Conservation (phyloP, 75 land plant species). For the Selaginella moellendorffii region DNA sequence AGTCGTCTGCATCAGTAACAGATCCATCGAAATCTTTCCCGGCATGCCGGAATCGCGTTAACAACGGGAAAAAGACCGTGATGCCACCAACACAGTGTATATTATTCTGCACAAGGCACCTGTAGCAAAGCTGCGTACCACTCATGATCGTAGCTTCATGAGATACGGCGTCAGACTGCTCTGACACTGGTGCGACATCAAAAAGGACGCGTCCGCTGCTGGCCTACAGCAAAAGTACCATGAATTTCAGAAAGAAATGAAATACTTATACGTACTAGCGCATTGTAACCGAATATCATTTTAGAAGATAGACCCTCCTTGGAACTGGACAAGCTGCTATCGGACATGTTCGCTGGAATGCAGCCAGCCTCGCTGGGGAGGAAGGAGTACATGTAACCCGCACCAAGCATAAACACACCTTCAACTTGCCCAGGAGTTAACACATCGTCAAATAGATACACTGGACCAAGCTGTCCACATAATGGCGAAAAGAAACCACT, state of each 20-base stretch:
- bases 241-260: background rate
- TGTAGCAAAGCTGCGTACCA: slow-evolving; percentile 79
- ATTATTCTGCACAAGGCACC: slow-evolving; percentile 59
- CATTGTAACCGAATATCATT: slow-evolving; percentile 85
- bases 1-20: slow-evolving; percentile 14
- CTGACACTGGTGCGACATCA: slow-evolving; percentile 50
- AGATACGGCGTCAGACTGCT: slow-evolving; percentile 30
- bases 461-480: slow-evolving; percentile 80
- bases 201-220: slow-evolving; percentile 47
- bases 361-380: slow-evolving; percentile 47
- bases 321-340: slow-evolving; percentile 46
- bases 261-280: slow-evolving; percentile 39
- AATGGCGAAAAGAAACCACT: slow-evolving; percentile 44
- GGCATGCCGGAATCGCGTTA: slow-evolving; percentile 54
- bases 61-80: slow-evolving; percentile 79
- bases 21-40: background rate
- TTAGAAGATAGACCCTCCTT: slow-evolving; percentile 89
- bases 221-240: slow-evolving; percentile 37
- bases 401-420: slow-evolving; percentile 59
- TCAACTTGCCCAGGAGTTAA: slow-evolving; percentile 55
- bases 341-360: slow-evolving; percentile 25
- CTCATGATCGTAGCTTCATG: slow-evolving; percentile 52
- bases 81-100: slow-evolving; percentile 96
- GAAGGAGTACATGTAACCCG: slow-evolving; percentile 89
- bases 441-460: slow-evolving; percentile 72